Evolutionary conservation across 148 eudicot genomes (phyloP), one percentile per base, ranked within the genome.

Genomic region (Spergularia marina): DNA sequence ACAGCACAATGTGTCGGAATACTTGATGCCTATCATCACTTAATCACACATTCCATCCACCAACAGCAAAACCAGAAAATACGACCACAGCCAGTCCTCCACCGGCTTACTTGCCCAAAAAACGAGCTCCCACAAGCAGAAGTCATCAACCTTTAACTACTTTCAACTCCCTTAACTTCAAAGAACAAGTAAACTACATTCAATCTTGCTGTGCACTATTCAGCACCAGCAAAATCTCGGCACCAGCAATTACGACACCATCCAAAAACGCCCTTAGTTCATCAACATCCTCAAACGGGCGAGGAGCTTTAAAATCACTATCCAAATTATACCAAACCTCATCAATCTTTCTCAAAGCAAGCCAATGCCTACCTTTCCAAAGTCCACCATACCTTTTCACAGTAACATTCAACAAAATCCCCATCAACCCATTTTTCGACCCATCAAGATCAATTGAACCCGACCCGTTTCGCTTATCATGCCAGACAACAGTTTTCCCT

Each of bases 241-340:
- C 90, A 70, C 92, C 98, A 62, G 34, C 78, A 72, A 61, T 61
- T 30, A 85, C 80, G 16, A 85, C 82, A 65, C 77, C 47, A 76
- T 96, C 91, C 85, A 96, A 87, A 75, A 86, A 89, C n/a, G 76
- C 84, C 82, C 84, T 87, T 68, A 96, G 80, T 81, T 91, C 86
- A 65, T 85, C 88, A 1, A 70, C 75, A 78, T 84, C 79, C 79
- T 64, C 65, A 64, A 91, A 92, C n/a, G 69, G n/a, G 39, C 30
- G 54, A 58, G 98, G 98, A 72, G 73, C 70, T 74, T 80, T 78
- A 63, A 92, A 81, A 87, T 96, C 99, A 77, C 99, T 96, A 83
- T 96, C 99, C 87, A 96, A 83, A 82, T 96, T 91, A 84, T 88
- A 96, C 98, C 99, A 96, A 81, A 86, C 85, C 64, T 86, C 83